Conservation (phyloP, 2,329 filamentous ascomycete genomes). For the Stachybotrys elegans region DNA sequence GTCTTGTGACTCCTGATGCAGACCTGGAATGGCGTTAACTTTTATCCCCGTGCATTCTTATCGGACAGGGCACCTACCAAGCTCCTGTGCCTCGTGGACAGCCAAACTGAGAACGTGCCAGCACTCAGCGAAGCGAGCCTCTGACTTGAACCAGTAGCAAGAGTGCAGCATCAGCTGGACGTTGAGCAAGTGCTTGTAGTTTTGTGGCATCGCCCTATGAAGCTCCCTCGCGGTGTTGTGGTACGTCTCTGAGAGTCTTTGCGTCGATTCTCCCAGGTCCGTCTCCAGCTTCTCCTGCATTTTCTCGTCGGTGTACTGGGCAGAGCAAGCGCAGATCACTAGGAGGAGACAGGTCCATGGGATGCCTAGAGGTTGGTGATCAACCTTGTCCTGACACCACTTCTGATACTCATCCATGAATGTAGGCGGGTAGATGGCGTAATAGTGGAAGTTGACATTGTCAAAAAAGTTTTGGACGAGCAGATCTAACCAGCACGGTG, state of each 20-base stretch:
- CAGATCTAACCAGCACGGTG: constrained; percentile 20
- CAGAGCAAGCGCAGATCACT: constrained; percentile 31
- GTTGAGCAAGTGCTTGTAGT: constrained; percentile 25
- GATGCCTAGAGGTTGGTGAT: constrained; percentile 23
- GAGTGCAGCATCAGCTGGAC: constrained; percentile 31
- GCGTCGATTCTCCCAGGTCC: constrained; percentile 23
- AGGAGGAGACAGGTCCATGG: constrained; percentile 33
- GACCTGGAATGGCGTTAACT: constrained; percentile 15
- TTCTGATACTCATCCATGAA: constrained; percentile 29
- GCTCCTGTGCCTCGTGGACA: constrained; percentile 29
- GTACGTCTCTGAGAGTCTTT: constrained; percentile 23
- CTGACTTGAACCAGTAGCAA: constrained; percentile 31
- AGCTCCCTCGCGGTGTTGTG: constrained; percentile 28
- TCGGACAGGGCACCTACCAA: constrained; percentile 18
- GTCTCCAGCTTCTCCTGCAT: constrained; percentile 23
- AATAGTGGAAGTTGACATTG: constrained; percentile 33
- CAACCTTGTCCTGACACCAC: constrained; percentile 27
- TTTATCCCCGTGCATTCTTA: background rate
- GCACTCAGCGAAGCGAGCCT: constrained; percentile 29
- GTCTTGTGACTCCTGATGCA: constrained; percentile 23
- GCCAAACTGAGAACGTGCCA: constrained; percentile 31
- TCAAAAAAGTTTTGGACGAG: constrained; percentile 32
- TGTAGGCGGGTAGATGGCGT: constrained; percentile 29
- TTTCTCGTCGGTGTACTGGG: constrained; percentile 25
- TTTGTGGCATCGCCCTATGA: constrained; percentile 24